Evolutionary conservation across 1,139 yeast species (phyloP).

Genomic region (Hemisphaericaspora subhashii): DNA sequence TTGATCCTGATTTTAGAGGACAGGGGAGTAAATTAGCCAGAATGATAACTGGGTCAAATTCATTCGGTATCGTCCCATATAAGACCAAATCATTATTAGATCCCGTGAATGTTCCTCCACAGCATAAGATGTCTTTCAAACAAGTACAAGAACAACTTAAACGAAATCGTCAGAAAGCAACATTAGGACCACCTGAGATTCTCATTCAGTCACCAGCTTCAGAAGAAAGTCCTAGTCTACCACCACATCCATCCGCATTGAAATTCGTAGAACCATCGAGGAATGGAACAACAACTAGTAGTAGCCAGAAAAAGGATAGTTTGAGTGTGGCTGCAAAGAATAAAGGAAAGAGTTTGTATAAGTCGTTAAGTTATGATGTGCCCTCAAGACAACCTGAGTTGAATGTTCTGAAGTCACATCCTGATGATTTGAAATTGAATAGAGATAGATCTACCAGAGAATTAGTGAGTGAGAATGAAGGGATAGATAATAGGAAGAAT

Average conservation of each 20-base stretch:
- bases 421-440: constrained; percentile 26
- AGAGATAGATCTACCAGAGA: constrained; percentile 12
- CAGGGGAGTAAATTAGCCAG: constrained; percentile 48
- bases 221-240: constrained; percentile 9
- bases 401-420: constrained; percentile 44
- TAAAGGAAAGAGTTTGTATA: constrained; percentile 9
- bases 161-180: constrained; percentile 13
- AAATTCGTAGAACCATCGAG: constrained; percentile 25
- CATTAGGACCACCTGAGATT: not conserved
- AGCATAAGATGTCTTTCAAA: constrained; percentile 33
- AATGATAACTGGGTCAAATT: constrained; percentile 46
- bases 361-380: constrained; percentile 13
- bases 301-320: constrained; percentile 1
- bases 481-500: constrained; percentile 9
- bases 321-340: too few species aligned
- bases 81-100: constrained; percentile 44
- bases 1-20: constrained; percentile 44
- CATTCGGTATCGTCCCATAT: constrained; percentile 41
- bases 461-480: not conserved
- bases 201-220: not conserved
- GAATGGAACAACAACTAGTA: constrained; percentile 6
- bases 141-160: constrained; percentile 35
- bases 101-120: constrained; percentile 27
- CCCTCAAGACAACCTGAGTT: constrained; percentile 25
- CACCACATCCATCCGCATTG: constrained; percentile 20